phyloP scores from a whole-genome alignment of 257 asterid genomes.

The Solanum rostratum region DNA sequence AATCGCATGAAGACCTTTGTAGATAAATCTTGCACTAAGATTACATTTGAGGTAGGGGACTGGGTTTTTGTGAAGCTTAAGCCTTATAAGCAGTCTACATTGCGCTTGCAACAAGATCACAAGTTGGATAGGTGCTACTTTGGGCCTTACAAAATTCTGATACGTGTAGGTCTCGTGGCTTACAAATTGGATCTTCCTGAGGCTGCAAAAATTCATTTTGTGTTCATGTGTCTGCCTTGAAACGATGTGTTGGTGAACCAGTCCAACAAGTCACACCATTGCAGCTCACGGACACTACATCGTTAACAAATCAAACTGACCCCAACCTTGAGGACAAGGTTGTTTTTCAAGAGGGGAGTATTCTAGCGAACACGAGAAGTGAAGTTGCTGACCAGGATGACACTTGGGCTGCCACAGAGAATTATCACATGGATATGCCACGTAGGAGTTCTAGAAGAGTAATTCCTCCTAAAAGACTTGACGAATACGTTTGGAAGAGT shows the following conservation, averaged over 20 bases:
- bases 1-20: background rate
- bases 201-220: background rate
- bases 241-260: too few relatives aligned
- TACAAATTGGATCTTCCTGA: background rate
- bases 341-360: background rate
- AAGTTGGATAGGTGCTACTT: background rate
- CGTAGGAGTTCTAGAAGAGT: too few relatives aligned
- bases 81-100: background rate
- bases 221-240: background rate
- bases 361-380: too few relatives aligned
- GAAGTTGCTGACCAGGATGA: too few relatives aligned
- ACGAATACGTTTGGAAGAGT: too few relatives aligned
- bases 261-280: too few relatives aligned
- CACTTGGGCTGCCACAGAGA: too few relatives aligned
- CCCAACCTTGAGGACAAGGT: background rate
- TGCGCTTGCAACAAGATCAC: background rate
- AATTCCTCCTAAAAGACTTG: too few relatives aligned
- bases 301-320: background rate
- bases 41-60: background rate
- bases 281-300: too few relatives aligned
- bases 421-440: too few relatives aligned
- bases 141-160: background rate
- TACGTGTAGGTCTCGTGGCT: background rate
- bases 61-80: background rate
- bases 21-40: background rate